phyloP scores from a whole-genome alignment of 176 grass and related monocot genomes.

The Rhipidocladum racemiflorum region DNA sequence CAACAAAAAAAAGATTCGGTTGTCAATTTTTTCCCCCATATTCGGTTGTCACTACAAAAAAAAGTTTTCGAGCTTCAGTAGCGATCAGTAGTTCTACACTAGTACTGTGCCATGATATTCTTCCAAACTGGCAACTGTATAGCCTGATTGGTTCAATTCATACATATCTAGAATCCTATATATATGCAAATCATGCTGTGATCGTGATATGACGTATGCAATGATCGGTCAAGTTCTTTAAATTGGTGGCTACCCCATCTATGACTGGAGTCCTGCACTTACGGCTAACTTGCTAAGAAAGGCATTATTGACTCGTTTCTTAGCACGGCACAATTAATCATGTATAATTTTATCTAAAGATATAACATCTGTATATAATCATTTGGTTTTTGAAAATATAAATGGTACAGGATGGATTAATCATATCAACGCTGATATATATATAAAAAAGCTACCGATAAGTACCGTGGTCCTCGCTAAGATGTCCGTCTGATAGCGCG shows the following conservation, averaged over 20 bases:
- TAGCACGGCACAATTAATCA: not conserved
- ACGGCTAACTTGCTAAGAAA: not conserved
- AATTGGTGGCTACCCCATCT: not conserved
- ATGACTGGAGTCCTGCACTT: too few relatives aligned
- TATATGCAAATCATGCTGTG: not conserved
- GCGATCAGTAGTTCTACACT: not conserved
- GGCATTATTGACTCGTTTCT: not conserved
- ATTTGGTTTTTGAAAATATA: not conserved
- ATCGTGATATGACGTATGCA: not conserved
- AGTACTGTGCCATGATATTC: not conserved
- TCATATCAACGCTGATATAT: conserved; percentile 4
- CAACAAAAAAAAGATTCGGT: not conserved
- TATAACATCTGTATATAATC: not conserved
- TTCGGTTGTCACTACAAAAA: too few relatives aligned
- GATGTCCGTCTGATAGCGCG: conserved; percentile 22
- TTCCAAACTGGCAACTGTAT: not conserved
- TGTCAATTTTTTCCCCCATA: not conserved
- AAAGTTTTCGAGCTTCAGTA: not conserved
- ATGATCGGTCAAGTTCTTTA: not conserved
- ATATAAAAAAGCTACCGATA: not conserved
- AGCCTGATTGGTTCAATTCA: not conserved
- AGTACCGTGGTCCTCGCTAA: conserved; percentile 4
- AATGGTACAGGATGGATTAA: not conserved
- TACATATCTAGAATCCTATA: not conserved
- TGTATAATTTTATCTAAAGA: not conserved